Percentiles rank a stretch among this genome's conserved stretches.
Evolutionary conservation across 352 stramenopile genomes (phyloP).

Genomic region (Pythium scleroteichum): DNA sequence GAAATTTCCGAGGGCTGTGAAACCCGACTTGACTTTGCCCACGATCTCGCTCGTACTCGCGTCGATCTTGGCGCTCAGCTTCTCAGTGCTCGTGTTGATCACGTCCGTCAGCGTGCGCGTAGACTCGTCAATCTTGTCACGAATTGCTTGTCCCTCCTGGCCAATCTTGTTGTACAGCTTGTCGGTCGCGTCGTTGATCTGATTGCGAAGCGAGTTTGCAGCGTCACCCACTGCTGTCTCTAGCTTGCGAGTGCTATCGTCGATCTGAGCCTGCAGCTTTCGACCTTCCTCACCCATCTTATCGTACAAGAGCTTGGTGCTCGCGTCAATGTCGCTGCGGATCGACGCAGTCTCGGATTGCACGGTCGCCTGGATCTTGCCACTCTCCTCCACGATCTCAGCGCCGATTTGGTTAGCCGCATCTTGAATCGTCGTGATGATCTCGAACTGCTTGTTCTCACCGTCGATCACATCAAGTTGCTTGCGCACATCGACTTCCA

Average conservation of each 20-base stretch:
- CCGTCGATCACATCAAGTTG: slow-evolving; percentile 26
- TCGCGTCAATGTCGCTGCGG: not conserved
- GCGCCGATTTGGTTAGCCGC: slow-evolving; percentile 21
- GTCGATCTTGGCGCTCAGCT: slow-evolving; percentile 38
- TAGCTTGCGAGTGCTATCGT: slow-evolving; percentile 15
- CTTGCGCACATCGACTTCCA: slow-evolving; percentile 30
- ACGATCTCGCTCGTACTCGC: slow-evolving; percentile 39
- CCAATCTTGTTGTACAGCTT: slow-evolving; percentile 20
- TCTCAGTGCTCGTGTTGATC: slow-evolving; percentile 16
- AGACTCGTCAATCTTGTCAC: slow-evolving; percentile 8
- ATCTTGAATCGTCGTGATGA: slow-evolving; percentile 23
- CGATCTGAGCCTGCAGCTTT: not conserved
- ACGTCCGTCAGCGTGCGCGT: slow-evolving; percentile 8
- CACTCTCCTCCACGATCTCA: slow-evolving; percentile 19
- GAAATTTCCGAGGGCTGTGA: slow-evolving; percentile 7
- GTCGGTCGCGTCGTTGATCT: slow-evolving; percentile 17
- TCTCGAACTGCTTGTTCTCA: slow-evolving; percentile 27
- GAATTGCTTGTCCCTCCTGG: slow-evolving; percentile 11
- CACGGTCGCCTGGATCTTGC: slow-evolving; percentile 13
- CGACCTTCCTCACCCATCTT: slow-evolving; percentile 12
- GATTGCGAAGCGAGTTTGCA: slow-evolving; percentile 3
- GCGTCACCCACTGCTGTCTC: slow-evolving; percentile 11
- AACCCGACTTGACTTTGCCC: slow-evolving; percentile 25
- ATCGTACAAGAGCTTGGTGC: slow-evolving; percentile 1
- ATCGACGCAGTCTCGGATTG: not conserved